Evolutionary conservation across 441 rosid species (phyloP), one percentile per base, ranked within the genome.

Genomic region (Pelargonium citronellum): DNA sequence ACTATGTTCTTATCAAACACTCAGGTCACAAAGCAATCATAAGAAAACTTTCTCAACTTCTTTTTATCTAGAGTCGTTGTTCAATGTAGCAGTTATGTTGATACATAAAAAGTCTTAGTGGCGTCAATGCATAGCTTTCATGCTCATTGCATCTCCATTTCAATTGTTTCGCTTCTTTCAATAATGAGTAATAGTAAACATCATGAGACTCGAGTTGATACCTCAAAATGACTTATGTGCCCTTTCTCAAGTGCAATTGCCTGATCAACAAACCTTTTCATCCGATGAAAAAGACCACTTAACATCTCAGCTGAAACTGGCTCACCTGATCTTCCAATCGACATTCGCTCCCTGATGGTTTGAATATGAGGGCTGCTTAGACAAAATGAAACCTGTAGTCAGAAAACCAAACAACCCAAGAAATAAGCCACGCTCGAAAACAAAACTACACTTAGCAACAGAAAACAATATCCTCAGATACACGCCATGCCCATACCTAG

Each of bases 191-290:
- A 55, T 16, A 55, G 60, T 55, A 55, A 16, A 55, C 20, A 55
- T 15, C 2, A n/a, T 55, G 20, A 55, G 20, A 55, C 39, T 22
- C 15, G n/a, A 61, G 12, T 43, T 16, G 24, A 69, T 73, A 91
- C 97, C 95, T 91, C 97, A 74, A 94, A 94, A 84, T 94, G 98
- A 81, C 89, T 86, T 76, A 94, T 78, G 41, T 73, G 68, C 55
- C 91, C 92, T 76, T 83, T 81, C 72, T 94, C 97, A 11, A 73
- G 71, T 15, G 68, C 73, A 46, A 91, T 69, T 5, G 93, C 86
- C 76, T 85, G 83, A 1, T 89, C 91, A 10, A 93, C 86, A 55
- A 74, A 81, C 15, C 71, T 80, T 74, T 75, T 89, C 13, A 88
- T 82, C 72, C 66, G 75, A 64, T 58, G 82, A 69, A 91, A 93